Evolutionary conservation across 805 yeast genomes (phyloP).

Genomic region (Candida suzukii): DNA sequence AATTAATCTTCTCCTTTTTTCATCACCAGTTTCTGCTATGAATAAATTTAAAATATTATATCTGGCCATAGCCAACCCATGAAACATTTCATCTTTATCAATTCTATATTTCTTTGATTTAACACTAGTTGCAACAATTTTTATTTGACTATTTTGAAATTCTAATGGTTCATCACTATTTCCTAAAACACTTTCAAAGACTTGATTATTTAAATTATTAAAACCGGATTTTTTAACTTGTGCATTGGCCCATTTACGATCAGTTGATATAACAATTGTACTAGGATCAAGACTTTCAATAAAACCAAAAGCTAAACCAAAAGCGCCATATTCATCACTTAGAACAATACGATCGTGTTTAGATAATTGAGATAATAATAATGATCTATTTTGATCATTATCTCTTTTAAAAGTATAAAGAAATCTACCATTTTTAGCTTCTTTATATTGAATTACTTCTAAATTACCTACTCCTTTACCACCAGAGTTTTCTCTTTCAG

Average conservation of each 20-base stretch:
- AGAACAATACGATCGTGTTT: conserved; percentile 60
- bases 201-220: conserved; percentile 37
- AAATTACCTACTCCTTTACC: conserved; percentile 56
- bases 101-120: conserved; percentile 44
- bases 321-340: conserved; percentile 78
- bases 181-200: conserved; percentile 40
- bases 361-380: conserved; percentile 39
- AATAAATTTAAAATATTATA: conserved; percentile 70
- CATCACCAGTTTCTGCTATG: conserved; percentile 38
- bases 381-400: conserved; percentile 7
- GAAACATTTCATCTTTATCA: conserved; percentile 74
- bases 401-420: conserved; percentile 44
- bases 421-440: conserved; percentile 20
- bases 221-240: conserved; percentile 35
- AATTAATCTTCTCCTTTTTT: conserved; percentile 35
- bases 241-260: conserved; percentile 40
- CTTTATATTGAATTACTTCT: conserved; percentile 28
- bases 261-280: conserved; percentile 41
- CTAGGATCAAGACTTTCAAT: conserved; percentile 38
- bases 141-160: too few species aligned
- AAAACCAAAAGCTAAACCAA: conserved; percentile 61
- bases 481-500: conserved; percentile 49
- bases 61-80: conserved; percentile 70
- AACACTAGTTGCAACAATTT: too few species aligned
- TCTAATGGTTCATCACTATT: conserved; percentile 7